Evolutionary conservation across 164 flowering plant species (phyloP).

Genomic region (Protea cynaroides): DNA sequence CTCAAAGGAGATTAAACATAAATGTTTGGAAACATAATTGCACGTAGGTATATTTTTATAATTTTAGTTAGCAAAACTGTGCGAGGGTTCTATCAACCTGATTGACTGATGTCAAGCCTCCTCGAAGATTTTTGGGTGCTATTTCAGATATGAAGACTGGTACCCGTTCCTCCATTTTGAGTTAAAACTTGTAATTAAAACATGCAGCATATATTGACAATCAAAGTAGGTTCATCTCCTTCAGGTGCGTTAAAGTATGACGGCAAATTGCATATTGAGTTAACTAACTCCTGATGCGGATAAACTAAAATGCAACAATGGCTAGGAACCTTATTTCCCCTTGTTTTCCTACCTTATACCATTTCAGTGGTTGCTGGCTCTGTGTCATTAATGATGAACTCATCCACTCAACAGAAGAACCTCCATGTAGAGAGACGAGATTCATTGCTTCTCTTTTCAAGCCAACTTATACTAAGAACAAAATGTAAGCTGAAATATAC

Average conservation of each 20-base stretch:
- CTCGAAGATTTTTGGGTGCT: too few species aligned
- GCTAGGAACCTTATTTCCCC: neutral
- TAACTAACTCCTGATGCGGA: neutral
- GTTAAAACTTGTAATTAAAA: too few species aligned
- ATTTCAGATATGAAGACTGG: too few species aligned
- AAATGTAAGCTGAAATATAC: neutral
- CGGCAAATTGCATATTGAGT: conserved; percentile 32
- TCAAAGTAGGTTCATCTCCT: conserved; percentile 78
- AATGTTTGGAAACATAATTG: too few species aligned
- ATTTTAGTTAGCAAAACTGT: too few species aligned
- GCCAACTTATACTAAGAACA: conserved; percentile 50
- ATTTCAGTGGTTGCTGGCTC: conserved; percentile 59
- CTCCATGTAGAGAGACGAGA: conserved; percentile 44
- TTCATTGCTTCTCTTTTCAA: conserved; percentile 81
- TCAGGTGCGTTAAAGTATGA: conserved; percentile 75
- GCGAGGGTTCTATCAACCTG: too few species aligned
- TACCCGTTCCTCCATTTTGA: too few species aligned
- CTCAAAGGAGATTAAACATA: too few species aligned
- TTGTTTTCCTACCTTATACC: conserved; percentile 71
- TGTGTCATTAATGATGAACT: conserved; percentile 38
- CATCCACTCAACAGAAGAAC: conserved; percentile 70
- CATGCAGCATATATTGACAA: too few species aligned
- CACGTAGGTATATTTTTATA: too few species aligned
- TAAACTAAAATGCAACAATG: neutral
- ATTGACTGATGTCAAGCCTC: too few species aligned